Evolutionary conservation across 1,284 basidiomycete species (phyloP), one percentile per base, ranked within the genome.

Genomic region (Leccinum subrobustum): DNA sequence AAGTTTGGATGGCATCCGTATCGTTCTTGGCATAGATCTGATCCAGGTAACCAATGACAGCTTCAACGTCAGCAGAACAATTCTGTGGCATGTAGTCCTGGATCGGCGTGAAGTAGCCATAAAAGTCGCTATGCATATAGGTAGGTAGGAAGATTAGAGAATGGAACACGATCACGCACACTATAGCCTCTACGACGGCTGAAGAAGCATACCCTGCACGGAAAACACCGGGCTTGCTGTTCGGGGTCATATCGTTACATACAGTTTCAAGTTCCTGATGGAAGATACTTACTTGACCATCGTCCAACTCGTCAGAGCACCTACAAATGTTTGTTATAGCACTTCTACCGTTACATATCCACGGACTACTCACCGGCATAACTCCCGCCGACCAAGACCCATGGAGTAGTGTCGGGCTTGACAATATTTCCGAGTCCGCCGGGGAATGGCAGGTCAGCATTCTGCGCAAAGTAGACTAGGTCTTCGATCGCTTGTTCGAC

Each of bases 401-500:
- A 91, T 4, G 86, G 85, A 0, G 83, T 83, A 56, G 82, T 79
- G 53, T 79, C 78, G 2, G 88, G 85, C 25, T 79, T 79, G 8
- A 89, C 76, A 8, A 74, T 70, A 62, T 83, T 79, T 5, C 89
- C 25, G 25, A 25, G 25, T 25, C 25, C 89, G 42, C 81, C 80
- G 0, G 87, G 86, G 81, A 87, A 86, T 1, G 88, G 83, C 42
- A 91, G 77, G 27, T 81, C 73, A 1, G 83, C 88, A 65, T 82
- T 89, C 64, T 85, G 76, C 9, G 86, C 82, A 67, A 91, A 92
- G 73, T 87, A 90, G 39, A 79, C 85, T 18, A 90, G 73, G 67
- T 91, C 89, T 56, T 89, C 83, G 53, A 88, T 83, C 14, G 86
- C 85, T 74, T 91, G 89, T 67, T 89, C 83, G 53, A 91, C 80